These are phyloP conservation scores for Punctularia strigosozonata DNA, from an alignment of 768 basidiomycete species.

Conservation along the genomic window DNA sequence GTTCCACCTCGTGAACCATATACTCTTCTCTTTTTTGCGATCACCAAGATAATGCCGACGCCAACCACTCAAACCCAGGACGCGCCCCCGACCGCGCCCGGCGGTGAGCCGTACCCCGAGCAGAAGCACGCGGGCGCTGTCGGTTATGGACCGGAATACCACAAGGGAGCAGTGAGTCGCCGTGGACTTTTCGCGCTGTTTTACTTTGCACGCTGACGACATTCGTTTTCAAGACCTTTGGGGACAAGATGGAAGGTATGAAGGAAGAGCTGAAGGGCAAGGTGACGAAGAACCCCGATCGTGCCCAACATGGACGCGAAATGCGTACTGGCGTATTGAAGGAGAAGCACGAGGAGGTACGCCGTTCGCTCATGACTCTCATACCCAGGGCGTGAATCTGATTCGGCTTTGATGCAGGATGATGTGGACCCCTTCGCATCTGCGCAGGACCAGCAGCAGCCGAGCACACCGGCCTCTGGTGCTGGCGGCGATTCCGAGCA, in stretches of 20 bases:
- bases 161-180: slow-evolving; percentile 17
- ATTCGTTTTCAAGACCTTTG: slow-evolving; percentile 11
- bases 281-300: slow-evolving; percentile 21
- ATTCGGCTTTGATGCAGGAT: too few relatives aligned
- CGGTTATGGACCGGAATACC: slow-evolving; percentile 27
- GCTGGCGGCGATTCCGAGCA: too few relatives aligned
- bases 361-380: neutral
- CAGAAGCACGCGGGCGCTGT: slow-evolving; percentile 31
- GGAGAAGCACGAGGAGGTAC: slow-evolving; percentile 20
- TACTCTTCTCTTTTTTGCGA: too few relatives aligned
- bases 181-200: neutral
- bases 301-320: slow-evolving; percentile 26
- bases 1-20: too few relatives aligned
- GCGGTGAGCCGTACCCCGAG: too few relatives aligned
- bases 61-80: too few relatives aligned
- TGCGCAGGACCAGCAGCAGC: too few relatives aligned
- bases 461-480: too few relatives aligned
- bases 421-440: too few relatives aligned
- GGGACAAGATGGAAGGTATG: slow-evolving; percentile 24
- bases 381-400: too few relatives aligned
- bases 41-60: too few relatives aligned
- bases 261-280: slow-evolving; percentile 29
- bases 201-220: neutral
- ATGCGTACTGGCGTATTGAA: slow-evolving; percentile 28
- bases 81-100: too few relatives aligned